Base-by-base conservation (phyloP, 148 eudicot species). In the Cornus suecica region DNA sequence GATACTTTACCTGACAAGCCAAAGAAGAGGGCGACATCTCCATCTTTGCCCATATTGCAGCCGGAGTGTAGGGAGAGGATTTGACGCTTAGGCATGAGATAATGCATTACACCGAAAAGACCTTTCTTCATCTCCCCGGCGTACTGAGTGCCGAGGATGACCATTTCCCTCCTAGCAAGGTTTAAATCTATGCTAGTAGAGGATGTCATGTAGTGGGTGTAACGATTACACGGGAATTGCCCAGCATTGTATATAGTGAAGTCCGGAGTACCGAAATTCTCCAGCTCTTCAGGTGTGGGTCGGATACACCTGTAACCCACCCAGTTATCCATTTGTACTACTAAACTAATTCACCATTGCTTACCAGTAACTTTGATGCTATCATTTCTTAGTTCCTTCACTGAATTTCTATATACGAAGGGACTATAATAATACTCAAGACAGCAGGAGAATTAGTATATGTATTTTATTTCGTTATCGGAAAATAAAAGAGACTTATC, bases 81-180 rank as follows among this genome's bases (percentile, higher is more conserved):
- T 75, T 74, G 82, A 65, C 97, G 88, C 77, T 82, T 85, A 80
- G 97, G 97, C 97, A 91, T 91, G 68, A 91, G 93, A 83, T 91
- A 91, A 42, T 91, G 97, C 97, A 91, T 91, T 23, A 91, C 87
- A 82, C 97, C 76, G 77, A 91, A 91, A 14, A 91, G 89, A 0
- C 97, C 97, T 83, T 91, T 91, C 91, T 91, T 91, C 97, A 91
- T 91, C 71, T 91, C 97, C 81, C 97, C 97, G 80, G 97, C 93
- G 74, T 91, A 89, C 52, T 89, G 97, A 16, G 93, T 89, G 76
- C 96, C 96, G 61, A 91, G 91, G 84, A 91, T 91, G 32, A 91
- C 97, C 97, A 91, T 91, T 81, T 91, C 97, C 71, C 84, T 83
- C 72, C 97, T 85, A 80, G 84, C 91, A 48, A 91, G 88, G 76